Evolutionary conservation across 2,329 filamentous ascomycete species (phyloP).

Genomic region (Ophiostoma tasmaniense): DNA sequence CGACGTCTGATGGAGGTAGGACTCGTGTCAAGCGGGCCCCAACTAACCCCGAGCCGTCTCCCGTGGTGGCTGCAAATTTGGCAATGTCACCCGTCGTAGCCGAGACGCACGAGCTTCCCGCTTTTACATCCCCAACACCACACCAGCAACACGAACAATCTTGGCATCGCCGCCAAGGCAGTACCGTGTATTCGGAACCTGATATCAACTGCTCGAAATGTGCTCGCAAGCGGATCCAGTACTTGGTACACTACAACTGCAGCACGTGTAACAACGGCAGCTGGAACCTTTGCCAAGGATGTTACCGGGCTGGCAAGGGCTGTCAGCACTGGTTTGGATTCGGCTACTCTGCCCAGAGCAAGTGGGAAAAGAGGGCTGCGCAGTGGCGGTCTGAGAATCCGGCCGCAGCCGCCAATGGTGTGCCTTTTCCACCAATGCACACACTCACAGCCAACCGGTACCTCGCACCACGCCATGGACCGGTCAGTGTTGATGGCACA

Average conservation of each 20-base stretch:
- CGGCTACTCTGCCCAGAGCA: conserved; percentile 59
- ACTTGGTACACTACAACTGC: conserved; percentile 81
- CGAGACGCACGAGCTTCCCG: conserved; percentile 13
- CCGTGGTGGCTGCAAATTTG: conserved; percentile 9
- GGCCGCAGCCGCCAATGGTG: conserved; percentile 22
- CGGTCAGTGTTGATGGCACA: not conserved
- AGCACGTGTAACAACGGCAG: conserved; percentile 57
- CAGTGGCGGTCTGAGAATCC: conserved; percentile 27
- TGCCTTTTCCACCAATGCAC: conserved; percentile 39
- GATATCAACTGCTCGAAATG: conserved; percentile 67
- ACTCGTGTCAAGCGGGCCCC: not conserved
- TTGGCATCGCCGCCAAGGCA: conserved; percentile 23
- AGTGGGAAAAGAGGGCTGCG: conserved; percentile 48
- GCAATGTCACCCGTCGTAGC: conserved; percentile 14
- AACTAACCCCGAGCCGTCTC: not conserved
- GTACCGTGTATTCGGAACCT: conserved; percentile 54
- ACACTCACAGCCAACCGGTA: conserved; percentile 52
- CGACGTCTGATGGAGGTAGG: not conserved
- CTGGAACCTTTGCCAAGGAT: conserved; percentile 72
- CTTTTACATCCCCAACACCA: not conserved
- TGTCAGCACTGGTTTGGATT: conserved; percentile 88
- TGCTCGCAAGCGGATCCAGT: conserved; percentile 63
- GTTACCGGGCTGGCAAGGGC: conserved; percentile 68
- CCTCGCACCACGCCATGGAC: conserved; percentile 35
- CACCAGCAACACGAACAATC: not conserved